These are phyloP conservation scores for Penicillium hesseltinei DNA, from an alignment of 2,329 filamentous ascomycete species.

Conservation along the genomic window DNA sequence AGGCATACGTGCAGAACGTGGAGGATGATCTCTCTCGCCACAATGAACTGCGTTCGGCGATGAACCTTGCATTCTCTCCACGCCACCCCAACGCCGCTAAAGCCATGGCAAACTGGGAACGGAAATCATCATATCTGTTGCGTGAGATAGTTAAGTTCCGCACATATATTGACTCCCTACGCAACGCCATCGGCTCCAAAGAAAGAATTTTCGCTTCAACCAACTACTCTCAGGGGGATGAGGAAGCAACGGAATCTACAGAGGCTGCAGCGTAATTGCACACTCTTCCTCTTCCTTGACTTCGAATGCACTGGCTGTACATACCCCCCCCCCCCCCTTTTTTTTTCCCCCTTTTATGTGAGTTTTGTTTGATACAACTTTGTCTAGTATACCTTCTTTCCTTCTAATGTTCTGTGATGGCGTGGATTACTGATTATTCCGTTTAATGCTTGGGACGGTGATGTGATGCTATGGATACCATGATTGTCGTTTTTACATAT, in stretches of 20 bases:
- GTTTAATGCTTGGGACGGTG: slow-evolving; percentile 24
- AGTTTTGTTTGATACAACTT: not conserved
- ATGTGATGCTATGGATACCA: slow-evolving; percentile 32
- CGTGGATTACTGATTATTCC: slow-evolving; percentile 9
- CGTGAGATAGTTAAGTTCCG: slow-evolving; percentile 95
- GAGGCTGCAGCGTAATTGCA: not conserved
- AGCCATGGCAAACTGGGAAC: slow-evolving; percentile 96
- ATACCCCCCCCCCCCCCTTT: not conserved
- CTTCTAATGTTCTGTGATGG: slow-evolving; percentile 7
- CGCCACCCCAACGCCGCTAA: slow-evolving; percentile 75
- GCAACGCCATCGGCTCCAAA: slow-evolving; percentile 67
- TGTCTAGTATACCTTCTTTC: slow-evolving; percentile 11
- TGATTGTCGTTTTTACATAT: slow-evolving; percentile 12
- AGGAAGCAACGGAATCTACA: slow-evolving; percentile 1
- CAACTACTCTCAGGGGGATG: slow-evolving; percentile 9
- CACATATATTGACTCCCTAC: slow-evolving; percentile 86
- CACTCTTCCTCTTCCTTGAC: not conserved
- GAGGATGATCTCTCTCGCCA: slow-evolving; percentile 83
- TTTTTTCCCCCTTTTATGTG: not conserved
- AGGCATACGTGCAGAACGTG: slow-evolving; percentile 77
- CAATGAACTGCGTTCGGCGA: slow-evolving; percentile 81
- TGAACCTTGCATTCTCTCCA: slow-evolving; percentile 86
- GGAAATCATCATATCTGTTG: slow-evolving; percentile 86
- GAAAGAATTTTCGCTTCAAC: slow-evolving; percentile 61
- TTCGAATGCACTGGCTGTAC: slow-evolving; percentile 9